Conservation (phyloP, 2,329 filamentous ascomycete genomes). For the Penicillium hesseltinei region DNA sequence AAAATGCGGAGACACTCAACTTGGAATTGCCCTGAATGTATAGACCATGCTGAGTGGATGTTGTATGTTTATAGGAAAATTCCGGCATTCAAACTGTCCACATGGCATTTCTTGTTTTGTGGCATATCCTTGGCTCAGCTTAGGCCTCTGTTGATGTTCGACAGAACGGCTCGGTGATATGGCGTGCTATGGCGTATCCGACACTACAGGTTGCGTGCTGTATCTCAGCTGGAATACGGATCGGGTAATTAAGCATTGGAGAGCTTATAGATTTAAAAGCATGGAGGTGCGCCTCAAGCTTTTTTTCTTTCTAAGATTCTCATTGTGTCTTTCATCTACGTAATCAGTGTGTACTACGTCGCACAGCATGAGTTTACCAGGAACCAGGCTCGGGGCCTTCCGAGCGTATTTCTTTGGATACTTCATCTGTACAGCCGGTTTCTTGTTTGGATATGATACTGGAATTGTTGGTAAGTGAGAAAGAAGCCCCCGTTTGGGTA, state of each 20-base stretch:
- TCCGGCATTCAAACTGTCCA: background rate
- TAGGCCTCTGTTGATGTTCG: background rate
- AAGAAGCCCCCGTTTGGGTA: too few species aligned
- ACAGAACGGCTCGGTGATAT: slow-evolving; percentile 3
- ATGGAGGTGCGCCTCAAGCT: background rate
- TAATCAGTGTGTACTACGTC: background rate
- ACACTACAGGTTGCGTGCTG: slow-evolving; percentile 19
- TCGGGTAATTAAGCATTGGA: background rate
- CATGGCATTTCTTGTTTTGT: background rate
- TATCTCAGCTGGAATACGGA: background rate
- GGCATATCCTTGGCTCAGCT: background rate
- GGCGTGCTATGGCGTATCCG: slow-evolving; percentile 26
- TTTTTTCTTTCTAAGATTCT: background rate
- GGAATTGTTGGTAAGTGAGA: slow-evolving; percentile 31
- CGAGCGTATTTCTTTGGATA: slow-evolving; percentile 27
- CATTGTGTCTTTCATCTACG: background rate
- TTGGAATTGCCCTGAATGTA: background rate
- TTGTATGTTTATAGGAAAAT: background rate
- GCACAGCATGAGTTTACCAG: slow-evolving; percentile 6
- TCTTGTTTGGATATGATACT: slow-evolving; percentile 36
- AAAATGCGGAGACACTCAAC: slow-evolving; percentile 8
- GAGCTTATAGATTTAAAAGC: background rate
- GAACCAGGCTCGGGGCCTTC: slow-evolving; percentile 22
- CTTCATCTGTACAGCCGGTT: slow-evolving; percentile 30
- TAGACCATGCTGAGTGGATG: background rate